Percentiles rank a stretch among this genome's conserved stretches.
Evolutionary conservation across 2,329 filamentous ascomycete species (phyloP).

Genomic region (Aspergillus puulaauensis): DNA sequence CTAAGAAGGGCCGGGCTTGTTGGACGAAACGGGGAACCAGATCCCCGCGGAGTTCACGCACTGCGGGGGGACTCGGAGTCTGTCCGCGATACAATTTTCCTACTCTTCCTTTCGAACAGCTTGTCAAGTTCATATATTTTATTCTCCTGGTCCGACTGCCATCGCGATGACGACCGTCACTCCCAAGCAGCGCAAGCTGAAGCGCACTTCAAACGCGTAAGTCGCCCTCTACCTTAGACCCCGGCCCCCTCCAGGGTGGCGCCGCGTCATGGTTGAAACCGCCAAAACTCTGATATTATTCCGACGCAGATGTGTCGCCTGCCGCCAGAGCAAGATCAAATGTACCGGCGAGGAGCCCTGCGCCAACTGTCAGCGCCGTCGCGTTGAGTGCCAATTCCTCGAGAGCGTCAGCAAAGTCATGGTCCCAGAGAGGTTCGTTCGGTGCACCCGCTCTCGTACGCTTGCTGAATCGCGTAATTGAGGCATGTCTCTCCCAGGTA

Average conservation of each 20-base stretch:
- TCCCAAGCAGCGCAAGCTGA: constrained; percentile 31
- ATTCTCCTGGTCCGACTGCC: neutral
- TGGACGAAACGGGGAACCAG: neutral
- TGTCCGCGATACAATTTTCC: neutral
- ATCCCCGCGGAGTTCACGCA: neutral
- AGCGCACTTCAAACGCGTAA: constrained; percentile 9
- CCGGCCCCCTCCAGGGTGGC: too few species aligned
- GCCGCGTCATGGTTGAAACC: too few species aligned
- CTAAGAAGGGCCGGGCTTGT: neutral
- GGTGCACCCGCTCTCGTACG: neutral
- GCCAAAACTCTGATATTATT: too few species aligned
- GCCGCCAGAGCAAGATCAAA: constrained; percentile 45
- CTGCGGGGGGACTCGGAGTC: constrained; percentile 18
- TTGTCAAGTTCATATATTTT: neutral
- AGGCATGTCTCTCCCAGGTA: constrained; percentile 4
- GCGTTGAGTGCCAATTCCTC: constrained; percentile 29
- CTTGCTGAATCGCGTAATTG: neutral
- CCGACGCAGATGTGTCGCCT: constrained; percentile 26
- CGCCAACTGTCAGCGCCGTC: constrained; percentile 22
- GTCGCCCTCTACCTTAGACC: constrained; percentile 7
- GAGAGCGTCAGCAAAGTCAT: constrained; percentile 29
- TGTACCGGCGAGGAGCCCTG: constrained; percentile 44
- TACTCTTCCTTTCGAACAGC: too few species aligned
- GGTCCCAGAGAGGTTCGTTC: constrained; percentile 33
- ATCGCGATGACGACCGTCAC: neutral